Evolutionary conservation across 1,284 basidiomycete species (phyloP).

Genomic region (Apiotrichum sp.): DNA sequence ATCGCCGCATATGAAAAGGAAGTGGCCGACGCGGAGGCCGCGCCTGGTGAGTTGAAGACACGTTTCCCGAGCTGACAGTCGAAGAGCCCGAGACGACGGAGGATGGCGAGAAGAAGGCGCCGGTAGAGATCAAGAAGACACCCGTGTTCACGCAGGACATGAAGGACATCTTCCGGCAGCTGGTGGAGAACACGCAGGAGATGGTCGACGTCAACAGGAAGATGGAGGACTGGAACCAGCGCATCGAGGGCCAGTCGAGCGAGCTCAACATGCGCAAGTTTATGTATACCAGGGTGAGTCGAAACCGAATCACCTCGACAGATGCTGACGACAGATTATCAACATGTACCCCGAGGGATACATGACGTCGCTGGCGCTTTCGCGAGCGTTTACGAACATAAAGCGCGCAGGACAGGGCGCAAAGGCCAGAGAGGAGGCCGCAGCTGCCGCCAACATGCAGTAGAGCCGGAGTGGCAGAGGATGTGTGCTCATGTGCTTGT

Average conservation of each 20-base stretch:
- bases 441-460: not conserved
- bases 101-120: conserved; percentile 11
- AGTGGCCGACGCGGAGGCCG: conserved; percentile 3
- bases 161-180: conserved; percentile 35
- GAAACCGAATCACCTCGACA: not conserved
- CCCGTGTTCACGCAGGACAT: conserved; percentile 30
- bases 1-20: conserved; percentile 6
- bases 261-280: conserved; percentile 27
- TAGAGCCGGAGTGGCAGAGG: too few relatives aligned
- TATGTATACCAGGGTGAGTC: conserved; percentile 29
- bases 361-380: conserved; percentile 21
- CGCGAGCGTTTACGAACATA: conserved; percentile 9
- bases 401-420: conserved; percentile 2
- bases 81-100: conserved; percentile 8
- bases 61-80: not conserved
- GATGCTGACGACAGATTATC: conserved; percentile 22
- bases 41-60: not conserved
- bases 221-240: conserved; percentile 26
- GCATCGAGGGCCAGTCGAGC: conserved; percentile 20
- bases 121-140: conserved; percentile 28
- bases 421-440: not conserved
- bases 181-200: conserved; percentile 35
- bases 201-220: conserved; percentile 33
- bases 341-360: conserved; percentile 40
- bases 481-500: too few relatives aligned